phyloP scores from a whole-genome alignment of 441 rosid genomes.

The Kokia cookei region DNA sequence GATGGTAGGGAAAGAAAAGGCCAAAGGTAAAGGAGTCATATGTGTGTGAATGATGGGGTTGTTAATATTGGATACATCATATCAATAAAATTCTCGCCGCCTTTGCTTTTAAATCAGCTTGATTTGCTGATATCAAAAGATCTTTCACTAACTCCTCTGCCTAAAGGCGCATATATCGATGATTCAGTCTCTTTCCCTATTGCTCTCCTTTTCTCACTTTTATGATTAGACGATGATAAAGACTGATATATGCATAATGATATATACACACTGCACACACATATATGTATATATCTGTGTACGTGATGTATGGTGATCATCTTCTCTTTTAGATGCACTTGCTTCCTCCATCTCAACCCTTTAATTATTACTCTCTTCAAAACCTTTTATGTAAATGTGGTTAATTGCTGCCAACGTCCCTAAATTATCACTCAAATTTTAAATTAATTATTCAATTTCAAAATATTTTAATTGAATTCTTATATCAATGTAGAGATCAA shows the following conservation, averaged over 20 bases:
- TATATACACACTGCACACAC: too few species aligned
- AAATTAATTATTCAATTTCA: neutral
- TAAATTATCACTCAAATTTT: neutral
- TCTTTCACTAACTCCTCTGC: neutral
- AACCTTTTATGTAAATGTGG: too few species aligned
- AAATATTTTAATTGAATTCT: neutral
- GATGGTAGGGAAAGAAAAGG: neutral
- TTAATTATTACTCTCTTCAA: too few species aligned
- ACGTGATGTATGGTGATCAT: neutral
- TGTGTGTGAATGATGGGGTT: neutral
- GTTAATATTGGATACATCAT: conserved; percentile 3
- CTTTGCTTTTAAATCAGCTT: conserved; percentile 56
- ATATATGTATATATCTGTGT: neutral
- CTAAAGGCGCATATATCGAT: neutral
- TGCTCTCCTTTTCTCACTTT: neutral
- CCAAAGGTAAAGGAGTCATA: neutral
- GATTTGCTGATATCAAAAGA: neutral
- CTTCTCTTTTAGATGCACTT: too few species aligned
- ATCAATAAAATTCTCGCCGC: conserved; percentile 64
- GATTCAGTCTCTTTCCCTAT: neutral
- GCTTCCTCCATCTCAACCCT: too few species aligned
- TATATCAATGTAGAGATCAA: neutral
- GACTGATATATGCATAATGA: neutral
- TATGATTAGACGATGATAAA: neutral
- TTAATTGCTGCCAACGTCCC: too few species aligned